phyloP scores from a whole-genome alignment of 106 monocot species.

The Phalaenopsis aphrodite region DNA sequence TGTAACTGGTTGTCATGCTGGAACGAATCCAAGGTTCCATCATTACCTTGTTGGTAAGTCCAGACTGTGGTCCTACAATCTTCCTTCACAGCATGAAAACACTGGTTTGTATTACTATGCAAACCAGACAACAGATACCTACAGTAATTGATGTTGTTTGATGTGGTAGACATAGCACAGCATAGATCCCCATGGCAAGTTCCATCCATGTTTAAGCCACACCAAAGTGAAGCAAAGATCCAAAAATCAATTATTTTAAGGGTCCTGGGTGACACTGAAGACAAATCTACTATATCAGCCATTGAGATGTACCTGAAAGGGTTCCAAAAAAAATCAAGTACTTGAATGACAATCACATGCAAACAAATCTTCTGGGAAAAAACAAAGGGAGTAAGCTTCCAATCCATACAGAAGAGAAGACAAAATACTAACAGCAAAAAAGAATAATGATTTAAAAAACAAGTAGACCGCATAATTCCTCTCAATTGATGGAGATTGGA shows the following conservation, averaged over 20 bases:
- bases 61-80: constrained; percentile 96
- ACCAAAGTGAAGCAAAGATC: constrained; percentile 66
- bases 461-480: too few species aligned
- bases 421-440: too few species aligned
- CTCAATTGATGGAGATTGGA: too few species aligned
- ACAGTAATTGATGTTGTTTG: constrained; percentile 30
- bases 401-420: too few species aligned
- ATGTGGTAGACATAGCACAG: constrained; percentile 33
- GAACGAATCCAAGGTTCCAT: constrained; percentile 55
- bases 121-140: constrained; percentile 56
- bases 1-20: constrained; percentile 61
- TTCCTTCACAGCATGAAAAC: constrained; percentile 64
- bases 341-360: too few species aligned
- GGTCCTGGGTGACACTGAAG: constrained; percentile 24
- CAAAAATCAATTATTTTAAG: constrained; percentile 75
- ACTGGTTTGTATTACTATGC: constrained; percentile 23
- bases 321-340: not conserved
- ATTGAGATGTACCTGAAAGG: constrained; percentile 79
- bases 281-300: constrained; percentile 76
- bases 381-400: too few species aligned
- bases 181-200: constrained; percentile 44
- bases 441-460: too few species aligned
- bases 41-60: constrained; percentile 72
- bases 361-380: too few species aligned
- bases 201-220: constrained; percentile 41